Evolutionary conservation across 306 rosid species (phyloP), one percentile per base, ranked within the genome.

Genomic region (Quercus mongolica): DNA sequence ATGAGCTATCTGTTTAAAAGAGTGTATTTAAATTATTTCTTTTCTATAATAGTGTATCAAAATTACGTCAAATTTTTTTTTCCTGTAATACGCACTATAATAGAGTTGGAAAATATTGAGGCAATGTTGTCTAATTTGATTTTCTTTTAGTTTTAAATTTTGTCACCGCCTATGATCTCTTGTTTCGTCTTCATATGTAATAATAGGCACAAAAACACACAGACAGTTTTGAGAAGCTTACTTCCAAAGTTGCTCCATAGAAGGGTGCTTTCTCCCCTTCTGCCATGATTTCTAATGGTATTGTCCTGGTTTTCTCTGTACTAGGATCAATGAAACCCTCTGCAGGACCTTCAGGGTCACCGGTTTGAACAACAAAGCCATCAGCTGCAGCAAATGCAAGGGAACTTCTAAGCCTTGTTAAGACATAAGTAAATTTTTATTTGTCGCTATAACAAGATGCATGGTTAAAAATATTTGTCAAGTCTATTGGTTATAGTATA

Each of bases 331-430:
- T 90, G 79, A 95, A 95, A 76, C 99, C 99, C 88, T 95, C 98
- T 11, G 98, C 99, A 84, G 98, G 99, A 59, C 99, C 98, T 90
- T 90, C 98, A 44, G 99, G 99, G 80, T 95, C 99, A 69, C 98
- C 99, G 55, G 98, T 93, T 84, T 95, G 99, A 72, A 95, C 98
- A 23, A 95, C 99, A 81, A 95, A 95, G 23, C 99, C 99, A 56
- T 95, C 98, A 58, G 99, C 98, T 95, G 92, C 71, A 80, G 49
- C 25, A 57, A 87, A 56, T 62, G 61, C 33, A 68, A 79, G 57
- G 30, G 19, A 77, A 81, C 35, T 41, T 77, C 9, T 61, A 74
- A 64, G 72, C 55, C 56, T 35, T 21, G 28, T 74, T 63, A 23
- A 79, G 80, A 51, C 74, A 62, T 46, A 56, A 58, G 55, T 52